Percentiles rank a stretch among this genome's conserved stretches.
These are phyloP conservation scores for Talaromyces proteolyticus DNA, from an alignment of 495 filamentous ascomycete genomes.

Conservation along the genomic window DNA sequence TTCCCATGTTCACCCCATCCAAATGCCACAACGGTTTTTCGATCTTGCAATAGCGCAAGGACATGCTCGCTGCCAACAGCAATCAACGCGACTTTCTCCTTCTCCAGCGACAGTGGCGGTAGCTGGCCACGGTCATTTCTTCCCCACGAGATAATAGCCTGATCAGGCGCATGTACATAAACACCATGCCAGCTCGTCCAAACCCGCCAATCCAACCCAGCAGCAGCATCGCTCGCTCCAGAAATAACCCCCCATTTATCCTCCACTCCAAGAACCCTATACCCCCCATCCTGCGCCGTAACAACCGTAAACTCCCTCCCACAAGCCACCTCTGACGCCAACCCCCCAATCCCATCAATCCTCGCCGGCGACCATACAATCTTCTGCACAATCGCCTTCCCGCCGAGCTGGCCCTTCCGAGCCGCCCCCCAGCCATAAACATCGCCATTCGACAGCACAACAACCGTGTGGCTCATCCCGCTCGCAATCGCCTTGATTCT, in stretches of 20 bases:
- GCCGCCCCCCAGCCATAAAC: slow-evolving; percentile 86
- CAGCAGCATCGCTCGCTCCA: slow-evolving; percentile 19
- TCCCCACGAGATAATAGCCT: slow-evolving; percentile 48
- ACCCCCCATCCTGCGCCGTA: slow-evolving; percentile 33
- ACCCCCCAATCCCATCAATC: slow-evolving; percentile 34
- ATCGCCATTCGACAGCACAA: slow-evolving; percentile 65
- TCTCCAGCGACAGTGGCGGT: slow-evolving; percentile 33
- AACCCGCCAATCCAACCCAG: slow-evolving; percentile 19
- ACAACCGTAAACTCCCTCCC: slow-evolving; percentile 79
- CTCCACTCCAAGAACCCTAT: slow-evolving; percentile 56
- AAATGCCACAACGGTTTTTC: slow-evolving; percentile 62
- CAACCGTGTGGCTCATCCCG: slow-evolving; percentile 71
- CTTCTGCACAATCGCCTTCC: slow-evolving; percentile 11
- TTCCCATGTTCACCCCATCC: slow-evolving; percentile 99
- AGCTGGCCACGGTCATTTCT: slow-evolving; percentile 80
- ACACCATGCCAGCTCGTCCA: slow-evolving; percentile 78
- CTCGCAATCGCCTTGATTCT: slow-evolving; percentile 54
- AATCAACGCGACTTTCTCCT: slow-evolving; percentile 26
- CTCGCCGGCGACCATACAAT: slow-evolving; percentile 52
- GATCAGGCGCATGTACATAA: slow-evolving; percentile 45
- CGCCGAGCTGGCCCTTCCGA: slow-evolving; percentile 78
- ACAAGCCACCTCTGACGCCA: slow-evolving; percentile 21
- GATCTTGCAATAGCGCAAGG: slow-evolving; percentile 55
- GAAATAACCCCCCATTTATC: slow-evolving; percentile 60
- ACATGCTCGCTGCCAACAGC: slow-evolving; percentile 86